Evolutionary conservation across 306 rosid genomes (phyloP), one percentile per base, ranked within the genome.

Genomic region (Prunus mume): DNA sequence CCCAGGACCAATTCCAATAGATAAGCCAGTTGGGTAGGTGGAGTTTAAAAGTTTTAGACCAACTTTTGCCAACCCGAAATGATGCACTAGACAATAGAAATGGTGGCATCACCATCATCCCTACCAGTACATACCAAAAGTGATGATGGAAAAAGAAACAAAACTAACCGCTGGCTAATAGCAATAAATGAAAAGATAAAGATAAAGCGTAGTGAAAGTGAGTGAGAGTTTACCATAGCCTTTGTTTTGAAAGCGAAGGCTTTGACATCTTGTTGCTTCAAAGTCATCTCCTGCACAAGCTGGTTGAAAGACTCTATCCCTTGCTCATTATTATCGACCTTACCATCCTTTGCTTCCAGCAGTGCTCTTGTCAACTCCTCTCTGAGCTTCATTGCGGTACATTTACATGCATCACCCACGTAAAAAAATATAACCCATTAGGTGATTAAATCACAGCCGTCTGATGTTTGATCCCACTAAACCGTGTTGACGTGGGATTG

Each of bases 241-340:
- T 91, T 93, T 74, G 92, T 93, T 90, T 84, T 86, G 85, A 88
- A 91, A 75, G 92, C 98, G 84, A 93, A 93, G 56, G 90, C 87
- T 76, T 84, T 86, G 34, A 93, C 80, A 82, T 93, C 97, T 69
- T 86, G 91, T 45, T 66, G 76, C 30, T 82, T 88, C 9, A 90
- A 83, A 27, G 86, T 79, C 89, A 91, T 80, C 69, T 90, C 97
- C 73, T 79, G 87, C 62, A 93, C 93, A 78, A 93, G 96, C 74
- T 93, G 88, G 77, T 91, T 83, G 84, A 93, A 91, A n/a, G 98
- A 91, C 69, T 72, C 89, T 6, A 79, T 82, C 61, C 84, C 91
- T 75, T 69, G 78, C 62, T 87, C 92, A n/a, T 81, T 41, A 73
- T 78, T 78, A 30, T 77, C 64, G 24, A 32, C 12, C 72, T 75